phyloP scores from a whole-genome alignment of 1,139 yeast species.

The Kluyveromyces marxianus region DNA sequence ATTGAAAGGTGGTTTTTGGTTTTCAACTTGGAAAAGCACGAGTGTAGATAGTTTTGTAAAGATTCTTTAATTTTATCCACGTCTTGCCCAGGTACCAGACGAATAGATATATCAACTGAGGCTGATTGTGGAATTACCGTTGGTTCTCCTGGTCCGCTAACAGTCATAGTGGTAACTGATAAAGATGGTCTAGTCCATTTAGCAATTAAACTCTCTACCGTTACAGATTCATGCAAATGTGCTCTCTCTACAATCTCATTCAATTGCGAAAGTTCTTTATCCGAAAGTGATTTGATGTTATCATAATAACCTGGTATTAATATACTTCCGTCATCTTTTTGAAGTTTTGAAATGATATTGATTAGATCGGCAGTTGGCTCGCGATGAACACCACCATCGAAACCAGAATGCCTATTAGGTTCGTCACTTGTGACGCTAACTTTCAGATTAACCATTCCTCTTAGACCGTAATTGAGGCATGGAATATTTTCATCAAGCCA shows the following conservation, averaged over 20 bases:
- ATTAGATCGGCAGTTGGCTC: constrained; percentile 89
- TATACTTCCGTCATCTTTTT: constrained; percentile 52
- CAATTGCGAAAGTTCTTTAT: constrained; percentile 52
- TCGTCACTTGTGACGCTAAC: constrained; percentile 60
- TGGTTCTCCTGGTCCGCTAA: constrained; percentile 83
- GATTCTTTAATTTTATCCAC: constrained; percentile 47
- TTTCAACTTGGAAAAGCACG: constrained; percentile 39
- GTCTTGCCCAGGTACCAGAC: constrained; percentile 87
- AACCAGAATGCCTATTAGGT: constrained; percentile 94
- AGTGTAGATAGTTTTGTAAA: constrained; percentile 41
- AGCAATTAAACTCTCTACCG: constrained; percentile 52
- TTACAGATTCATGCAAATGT: constrained; percentile 30
- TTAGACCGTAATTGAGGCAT: constrained; percentile 84
- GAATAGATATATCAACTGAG: constrained; percentile 65
- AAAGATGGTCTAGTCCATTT: constrained; percentile 91
- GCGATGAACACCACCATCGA: constrained; percentile 84
- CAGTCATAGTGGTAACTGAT: constrained; percentile 78
- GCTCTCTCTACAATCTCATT: constrained; percentile 48
- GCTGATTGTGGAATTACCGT: constrained; percentile 86
- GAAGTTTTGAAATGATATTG: constrained; percentile 57
- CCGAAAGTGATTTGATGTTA: constrained; percentile 48
- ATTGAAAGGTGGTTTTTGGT: constrained; percentile 57
- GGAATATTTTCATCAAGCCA: constrained; percentile 91
- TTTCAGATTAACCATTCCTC: constrained; percentile 84
- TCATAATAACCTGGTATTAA: constrained; percentile 65